Evolutionary conservation across 441 rosid species (phyloP).

Genomic region (Breynia disticha): DNA sequence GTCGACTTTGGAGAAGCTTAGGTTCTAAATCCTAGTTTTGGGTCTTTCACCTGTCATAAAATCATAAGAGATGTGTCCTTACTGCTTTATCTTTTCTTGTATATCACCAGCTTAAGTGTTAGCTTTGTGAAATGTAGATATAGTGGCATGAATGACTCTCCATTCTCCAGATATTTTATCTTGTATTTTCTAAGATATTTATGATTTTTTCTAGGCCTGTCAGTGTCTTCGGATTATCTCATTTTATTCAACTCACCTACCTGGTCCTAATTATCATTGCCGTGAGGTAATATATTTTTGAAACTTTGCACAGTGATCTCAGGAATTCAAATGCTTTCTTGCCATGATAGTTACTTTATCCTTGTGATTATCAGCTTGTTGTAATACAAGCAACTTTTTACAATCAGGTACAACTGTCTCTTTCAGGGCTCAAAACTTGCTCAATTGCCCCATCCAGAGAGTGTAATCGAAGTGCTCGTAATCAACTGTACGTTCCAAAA

Average conservation of each 20-base stretch:
- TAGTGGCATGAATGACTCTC: no score
- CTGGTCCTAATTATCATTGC: constrained; percentile 97
- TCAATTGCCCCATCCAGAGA: constrained; percentile 67
- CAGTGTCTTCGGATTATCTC: constrained; percentile 76
- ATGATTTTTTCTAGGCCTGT: constrained; percentile 41
- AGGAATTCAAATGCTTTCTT: no score
- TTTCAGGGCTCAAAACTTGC: constrained; percentile 83
- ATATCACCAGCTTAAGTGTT: no score
- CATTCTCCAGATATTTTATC: no score
- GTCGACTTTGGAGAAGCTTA: no score
- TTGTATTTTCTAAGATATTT: no score
- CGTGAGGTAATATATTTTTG: constrained; percentile 50
- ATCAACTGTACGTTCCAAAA: constrained; percentile 54
- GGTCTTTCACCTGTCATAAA: no score
- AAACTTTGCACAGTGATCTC: background rate
- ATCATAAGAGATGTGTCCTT: no score
- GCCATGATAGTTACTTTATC: no score
- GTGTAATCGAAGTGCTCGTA: constrained; percentile 48
- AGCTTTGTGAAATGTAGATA: no score
- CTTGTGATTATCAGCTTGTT: constrained; percentile 3
- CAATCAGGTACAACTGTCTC: constrained; percentile 22
- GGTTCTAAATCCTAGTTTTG: no score
- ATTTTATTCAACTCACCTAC: constrained; percentile 92
- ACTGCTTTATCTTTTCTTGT: no score
- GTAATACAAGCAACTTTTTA: constrained; percentile 11